Conservation (phyloP, 202 grass and related monocot genomes). For the Zoysia matrella region DNA sequence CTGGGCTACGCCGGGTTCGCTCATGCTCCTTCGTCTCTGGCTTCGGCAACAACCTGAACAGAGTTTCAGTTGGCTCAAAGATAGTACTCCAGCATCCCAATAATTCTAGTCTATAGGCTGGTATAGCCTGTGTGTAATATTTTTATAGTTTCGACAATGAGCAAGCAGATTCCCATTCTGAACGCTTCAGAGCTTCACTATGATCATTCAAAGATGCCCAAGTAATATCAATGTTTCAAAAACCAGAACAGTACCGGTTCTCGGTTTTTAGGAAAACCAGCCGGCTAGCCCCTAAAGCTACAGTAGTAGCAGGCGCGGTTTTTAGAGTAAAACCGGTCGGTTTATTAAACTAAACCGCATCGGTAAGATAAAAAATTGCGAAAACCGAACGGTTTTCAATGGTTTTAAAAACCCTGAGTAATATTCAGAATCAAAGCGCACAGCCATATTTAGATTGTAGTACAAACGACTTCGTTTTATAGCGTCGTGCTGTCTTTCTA, state of each 20-base stretch:
- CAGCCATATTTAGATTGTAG: not conserved
- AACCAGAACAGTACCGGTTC: too few species aligned
- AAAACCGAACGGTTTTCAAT: too few species aligned
- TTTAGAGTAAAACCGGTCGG: too few species aligned
- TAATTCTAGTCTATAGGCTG: constrained; percentile 12
- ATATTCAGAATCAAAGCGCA: too few species aligned
- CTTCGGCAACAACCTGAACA: constrained; percentile 36
- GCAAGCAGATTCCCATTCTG: not conserved
- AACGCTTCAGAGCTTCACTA: not conserved
- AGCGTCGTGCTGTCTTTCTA: not conserved
- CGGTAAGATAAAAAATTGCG: too few species aligned
- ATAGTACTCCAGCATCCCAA: constrained; percentile 10
- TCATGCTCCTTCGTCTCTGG: constrained; percentile 32
- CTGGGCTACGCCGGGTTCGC: constrained; percentile 31
- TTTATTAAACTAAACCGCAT: too few species aligned
- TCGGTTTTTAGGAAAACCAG: too few species aligned
- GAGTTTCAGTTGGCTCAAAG: not conserved
- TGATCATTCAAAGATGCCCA: not conserved
- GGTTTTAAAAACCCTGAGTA: too few species aligned
- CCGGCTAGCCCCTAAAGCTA: too few species aligned
- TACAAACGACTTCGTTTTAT: not conserved
- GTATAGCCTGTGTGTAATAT: not conserved
- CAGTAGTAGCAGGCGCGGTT: too few species aligned
- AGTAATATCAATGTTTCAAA: too few species aligned
- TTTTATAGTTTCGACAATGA: not conserved